Percentiles rank a stretch among this genome's conserved stretches.
These are phyloP conservation scores for Magnusiomyces ingens DNA, from an alignment of 1,139 yeast species.

Conservation along the genomic window DNA sequence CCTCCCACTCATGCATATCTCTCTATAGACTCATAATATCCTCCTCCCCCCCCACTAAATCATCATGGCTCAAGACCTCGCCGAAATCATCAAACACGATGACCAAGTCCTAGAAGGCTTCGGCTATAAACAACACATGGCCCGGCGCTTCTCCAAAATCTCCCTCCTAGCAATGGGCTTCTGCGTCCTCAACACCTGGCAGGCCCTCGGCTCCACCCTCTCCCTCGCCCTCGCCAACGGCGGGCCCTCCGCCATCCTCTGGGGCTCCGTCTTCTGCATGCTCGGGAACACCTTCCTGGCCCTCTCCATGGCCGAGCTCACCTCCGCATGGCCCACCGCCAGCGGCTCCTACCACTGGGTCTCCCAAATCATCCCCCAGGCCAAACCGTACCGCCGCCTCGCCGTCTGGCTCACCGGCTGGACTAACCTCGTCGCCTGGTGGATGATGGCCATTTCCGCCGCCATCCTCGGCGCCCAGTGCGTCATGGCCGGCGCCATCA, in stretches of 20 bases:
- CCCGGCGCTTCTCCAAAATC: slow-evolving; percentile 16
- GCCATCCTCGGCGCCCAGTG: slow-evolving; percentile 16
- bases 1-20: no score
- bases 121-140: slow-evolving; percentile 15
- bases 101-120: slow-evolving; percentile 12
- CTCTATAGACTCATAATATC: no score
- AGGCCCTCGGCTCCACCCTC: slow-evolving; percentile 18
- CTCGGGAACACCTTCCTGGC: slow-evolving; percentile 14
- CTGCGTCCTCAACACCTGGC: slow-evolving; percentile 18
- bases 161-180: slow-evolving; percentile 18
- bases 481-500: slow-evolving; percentile 15
- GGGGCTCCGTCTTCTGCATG: slow-evolving; percentile 17
- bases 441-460: slow-evolving; percentile 18
- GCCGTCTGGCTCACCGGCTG: slow-evolving; percentile 16
- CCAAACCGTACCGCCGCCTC: slow-evolving; percentile 6
- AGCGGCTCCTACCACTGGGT: slow-evolving; percentile 18
- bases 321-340: slow-evolving; percentile 17
- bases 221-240: slow-evolving; percentile 14
- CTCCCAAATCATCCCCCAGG: slow-evolving; percentile 15
- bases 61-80: not conserved
- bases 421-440: slow-evolving; percentile 18
- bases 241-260: slow-evolving; percentile 16
- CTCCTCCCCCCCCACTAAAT: no score
- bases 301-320: slow-evolving; percentile 16
- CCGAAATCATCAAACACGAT: slow-evolving; percentile 11